Evolutionary conservation across 306 rosid genomes (phyloP), one percentile per base, ranked within the genome.

Genomic region (Malus orientalis): DNA sequence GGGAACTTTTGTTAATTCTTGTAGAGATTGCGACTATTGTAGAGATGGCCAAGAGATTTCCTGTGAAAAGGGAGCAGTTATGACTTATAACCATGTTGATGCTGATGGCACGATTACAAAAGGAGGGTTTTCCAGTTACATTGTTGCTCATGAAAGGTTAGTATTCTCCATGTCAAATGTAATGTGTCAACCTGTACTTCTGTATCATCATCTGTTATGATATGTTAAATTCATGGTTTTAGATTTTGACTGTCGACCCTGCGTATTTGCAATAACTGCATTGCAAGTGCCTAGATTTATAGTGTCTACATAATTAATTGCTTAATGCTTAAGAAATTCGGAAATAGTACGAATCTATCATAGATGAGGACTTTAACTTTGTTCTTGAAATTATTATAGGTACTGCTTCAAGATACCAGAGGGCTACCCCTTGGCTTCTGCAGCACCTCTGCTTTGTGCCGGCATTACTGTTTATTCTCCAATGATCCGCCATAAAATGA

Each of bases 391-490:
- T 36, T 36, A 36, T 36, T 36, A 36, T 76, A 91, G 93, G 86
- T 91, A 91, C 68, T 89, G 92, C 88, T 87, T 73, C 76, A 14
- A 16, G 74, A 91, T 91, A 61, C 93, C 93, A 11, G 83, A 86
- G 14, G 57, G 51, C 70, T 89, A 89, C 70, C 92, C 96, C 49
- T 69, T 91, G 79, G 96, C 93, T 66, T 89, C 91, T 54, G 97
- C 97, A n/a, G 93, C 92, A 69, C 97, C 97, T 86, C 74, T 91
- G 83, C 92, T 91, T 75, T 91, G 93, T 85, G 97, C 94, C 79
- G 92, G 97, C 58, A 77, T 91, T 45, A 88, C 96, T 33, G 90
- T 91, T 53, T 91, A 91, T 80, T 20, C 90, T 73, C 93, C 96
- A 2, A 88, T 88, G 96, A 71, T 87, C 58, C 85, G 47, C 69